Evolutionary conservation across 345 rosid species (phyloP).

Genomic region (Gynandropsis gynandra): DNA sequence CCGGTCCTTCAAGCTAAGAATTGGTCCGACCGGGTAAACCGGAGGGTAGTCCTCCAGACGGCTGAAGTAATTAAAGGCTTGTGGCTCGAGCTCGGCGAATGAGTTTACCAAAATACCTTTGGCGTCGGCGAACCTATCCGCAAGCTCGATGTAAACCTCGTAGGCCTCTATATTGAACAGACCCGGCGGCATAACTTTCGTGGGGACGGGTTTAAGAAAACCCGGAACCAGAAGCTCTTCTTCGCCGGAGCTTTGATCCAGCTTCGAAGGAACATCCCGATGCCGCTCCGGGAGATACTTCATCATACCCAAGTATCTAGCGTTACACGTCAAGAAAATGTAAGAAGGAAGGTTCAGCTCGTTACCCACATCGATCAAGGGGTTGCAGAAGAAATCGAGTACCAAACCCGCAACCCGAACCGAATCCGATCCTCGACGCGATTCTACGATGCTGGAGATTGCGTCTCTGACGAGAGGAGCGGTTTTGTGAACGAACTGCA

Average conservation of each 20-base stretch:
- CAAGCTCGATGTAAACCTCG: slow-evolving; percentile 21
- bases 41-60: slow-evolving; percentile 25
- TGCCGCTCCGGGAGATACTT: slow-evolving; percentile 29
- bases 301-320: slow-evolving; percentile 34
- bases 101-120: slow-evolving; percentile 38
- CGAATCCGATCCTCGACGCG: slow-evolving; percentile 15
- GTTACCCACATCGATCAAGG: slow-evolving; percentile 34
- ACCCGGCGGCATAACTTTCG: slow-evolving; percentile 26
- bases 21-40: slow-evolving; percentile 40
- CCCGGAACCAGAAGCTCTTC: slow-evolving; percentile 23
- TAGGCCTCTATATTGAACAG: slow-evolving; percentile 27
- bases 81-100: slow-evolving; percentile 29
- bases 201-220: slow-evolving; percentile 29
- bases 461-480: slow-evolving; percentile 19
- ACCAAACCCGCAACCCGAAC: slow-evolving; percentile 31
- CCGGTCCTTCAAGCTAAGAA: slow-evolving; percentile 27
- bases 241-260: slow-evolving; percentile 12
- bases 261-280: slow-evolving; percentile 9
- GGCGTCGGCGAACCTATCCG: slow-evolving; percentile 29
- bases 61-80: slow-evolving; percentile 21
- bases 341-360: slow-evolving; percentile 40
- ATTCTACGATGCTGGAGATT: slow-evolving; percentile 7
- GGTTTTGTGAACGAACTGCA: slow-evolving; percentile 21
- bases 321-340: slow-evolving; percentile 34
- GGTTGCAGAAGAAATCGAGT: slow-evolving; percentile 36